phyloP scores from a whole-genome alignment of 192 early-diverging fungal genomes.

The Backusella liffmaniae region DNA sequence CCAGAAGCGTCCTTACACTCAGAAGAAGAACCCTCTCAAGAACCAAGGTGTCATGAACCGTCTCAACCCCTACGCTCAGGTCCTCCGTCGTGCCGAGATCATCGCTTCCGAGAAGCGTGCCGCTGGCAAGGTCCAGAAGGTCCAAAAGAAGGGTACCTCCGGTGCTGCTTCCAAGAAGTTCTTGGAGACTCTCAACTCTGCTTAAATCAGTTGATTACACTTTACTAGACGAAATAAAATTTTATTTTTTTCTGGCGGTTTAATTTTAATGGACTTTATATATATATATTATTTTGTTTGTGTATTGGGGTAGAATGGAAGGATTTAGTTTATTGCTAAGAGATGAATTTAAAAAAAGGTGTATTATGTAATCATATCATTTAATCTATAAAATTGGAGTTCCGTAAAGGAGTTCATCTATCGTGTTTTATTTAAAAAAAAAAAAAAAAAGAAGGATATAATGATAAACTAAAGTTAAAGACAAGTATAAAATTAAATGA shows the following conservation, averaged over 20 bases:
- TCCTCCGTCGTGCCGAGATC: constrained; percentile 79
- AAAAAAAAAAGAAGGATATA: not conserved
- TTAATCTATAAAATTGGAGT: not conserved
- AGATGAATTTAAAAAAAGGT: not conserved
- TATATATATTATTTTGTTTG: not conserved
- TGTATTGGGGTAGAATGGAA: not conserved
- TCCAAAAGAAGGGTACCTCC: constrained; percentile 21
- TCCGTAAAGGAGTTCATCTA: not conserved
- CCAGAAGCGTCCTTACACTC: constrained; percentile 90
- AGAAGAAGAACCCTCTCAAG: constrained; percentile 99
- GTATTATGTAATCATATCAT: not conserved
- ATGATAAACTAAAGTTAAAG: not conserved
- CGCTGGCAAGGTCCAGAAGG: constrained; percentile 57
- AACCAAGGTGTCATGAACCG: constrained; percentile 91
- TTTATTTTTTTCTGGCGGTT: not conserved
- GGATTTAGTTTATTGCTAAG: not conserved
- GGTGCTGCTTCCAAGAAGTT: constrained; percentile 30
- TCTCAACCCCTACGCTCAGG: constrained; percentile 98
- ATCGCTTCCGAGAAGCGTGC: constrained; percentile 52
- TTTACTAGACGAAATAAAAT: not conserved
- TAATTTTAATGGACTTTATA: not conserved
- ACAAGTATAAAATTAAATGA: not conserved
- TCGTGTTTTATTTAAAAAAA: not conserved
- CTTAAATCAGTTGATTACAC: constrained; percentile 18
- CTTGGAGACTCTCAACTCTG: constrained; percentile 30